phyloP scores from a whole-genome alignment of 495 filamentous ascomycete species.

The Podospora anserina region DNA sequence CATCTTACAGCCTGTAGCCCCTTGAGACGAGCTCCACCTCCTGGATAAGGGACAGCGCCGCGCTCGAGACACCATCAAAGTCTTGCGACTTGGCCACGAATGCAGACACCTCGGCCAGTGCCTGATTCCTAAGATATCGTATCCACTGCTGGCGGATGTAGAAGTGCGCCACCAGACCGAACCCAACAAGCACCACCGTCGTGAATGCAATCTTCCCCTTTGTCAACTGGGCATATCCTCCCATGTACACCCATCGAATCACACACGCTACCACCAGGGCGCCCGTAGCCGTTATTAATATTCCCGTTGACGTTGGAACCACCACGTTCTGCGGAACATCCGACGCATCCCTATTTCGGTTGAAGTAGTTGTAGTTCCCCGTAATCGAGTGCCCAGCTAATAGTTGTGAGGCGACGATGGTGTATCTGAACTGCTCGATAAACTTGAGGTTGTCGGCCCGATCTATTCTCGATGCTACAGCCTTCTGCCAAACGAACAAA shows the following conservation, averaged over 20 bases:
- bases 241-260: conserved; percentile 61
- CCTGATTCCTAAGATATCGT: conserved; percentile 73
- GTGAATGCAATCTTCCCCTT: conserved; percentile 58
- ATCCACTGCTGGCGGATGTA: conserved; percentile 81
- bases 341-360: conserved; percentile 10
- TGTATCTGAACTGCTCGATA: conserved; percentile 92
- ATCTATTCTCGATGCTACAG: conserved; percentile 72
- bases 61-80: conserved; percentile 75
- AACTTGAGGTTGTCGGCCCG: conserved; percentile 81
- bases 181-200: conserved; percentile 52
- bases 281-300: conserved; percentile 46
- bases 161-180: conserved; percentile 60
- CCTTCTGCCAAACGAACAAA: conserved; percentile 29
- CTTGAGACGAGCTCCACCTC: conserved; percentile 94
- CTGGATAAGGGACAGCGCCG: conserved; percentile 83
- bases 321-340: conserved; percentile 12
- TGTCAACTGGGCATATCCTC: conserved; percentile 44
- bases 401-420: conserved; percentile 90
- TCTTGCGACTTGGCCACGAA: conserved; percentile 77
- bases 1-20: conserved; percentile 80
- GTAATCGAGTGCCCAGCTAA: conserved; percentile 61
- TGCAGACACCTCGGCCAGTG: conserved; percentile 65
- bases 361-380: conserved; percentile 22
- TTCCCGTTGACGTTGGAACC: conserved; percentile 39
- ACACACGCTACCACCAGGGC: conserved; percentile 72